A percentile compares a stretch with the other conserved stretches of the same genome.
Evolutionary conservation across 1,284 basidiomycete genomes (phyloP).

Genomic region (Xerocomus nothofagi): DNA sequence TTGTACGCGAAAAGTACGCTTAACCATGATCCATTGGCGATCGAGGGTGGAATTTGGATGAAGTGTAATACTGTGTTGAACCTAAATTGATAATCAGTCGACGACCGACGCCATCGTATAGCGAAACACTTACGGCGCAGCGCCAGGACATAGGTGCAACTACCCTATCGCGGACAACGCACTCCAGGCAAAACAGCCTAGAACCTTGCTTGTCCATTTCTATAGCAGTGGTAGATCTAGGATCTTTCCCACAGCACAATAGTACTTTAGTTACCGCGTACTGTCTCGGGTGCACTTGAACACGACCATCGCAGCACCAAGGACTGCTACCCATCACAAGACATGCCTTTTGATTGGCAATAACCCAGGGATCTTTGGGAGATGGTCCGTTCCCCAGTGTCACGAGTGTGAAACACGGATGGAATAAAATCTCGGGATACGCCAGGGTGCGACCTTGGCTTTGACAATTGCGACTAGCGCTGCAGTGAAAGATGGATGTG

Average conservation of each 20-base stretch:
- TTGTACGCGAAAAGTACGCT: background rate
- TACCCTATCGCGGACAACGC: constrained; percentile 5
- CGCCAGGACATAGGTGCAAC: constrained; percentile 28
- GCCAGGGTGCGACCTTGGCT: constrained; percentile 12
- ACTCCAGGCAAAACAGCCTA: constrained; percentile 22
- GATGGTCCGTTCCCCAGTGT: constrained; percentile 6
- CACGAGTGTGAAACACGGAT: constrained; percentile 31
- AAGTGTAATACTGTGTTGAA: constrained; percentile 20
- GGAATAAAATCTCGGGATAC: constrained; percentile 34
- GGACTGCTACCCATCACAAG: constrained; percentile 28
- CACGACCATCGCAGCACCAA: constrained; percentile 35
- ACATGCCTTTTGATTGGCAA: constrained; percentile 26
- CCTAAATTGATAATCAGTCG: constrained; percentile 10
- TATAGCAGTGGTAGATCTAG: constrained; percentile 22
- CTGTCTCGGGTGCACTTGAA: constrained; percentile 25
- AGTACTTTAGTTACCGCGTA: constrained; percentile 19
- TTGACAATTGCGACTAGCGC: constrained; percentile 18
- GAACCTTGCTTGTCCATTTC: constrained; percentile 30
- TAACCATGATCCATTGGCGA: constrained; percentile 15
- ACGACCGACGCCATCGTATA: background rate
- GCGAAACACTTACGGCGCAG: constrained; percentile 17
- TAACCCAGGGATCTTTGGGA: constrained; percentile 23
- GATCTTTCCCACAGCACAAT: constrained; percentile 25
- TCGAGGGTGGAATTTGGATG: constrained; percentile 14
- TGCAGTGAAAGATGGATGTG: constrained; percentile 31